These are phyloP conservation scores for Kurtzmaniella quercitrusa DNA, from an alignment of 1,139 yeast genomes.

Conservation along the genomic window DNA sequence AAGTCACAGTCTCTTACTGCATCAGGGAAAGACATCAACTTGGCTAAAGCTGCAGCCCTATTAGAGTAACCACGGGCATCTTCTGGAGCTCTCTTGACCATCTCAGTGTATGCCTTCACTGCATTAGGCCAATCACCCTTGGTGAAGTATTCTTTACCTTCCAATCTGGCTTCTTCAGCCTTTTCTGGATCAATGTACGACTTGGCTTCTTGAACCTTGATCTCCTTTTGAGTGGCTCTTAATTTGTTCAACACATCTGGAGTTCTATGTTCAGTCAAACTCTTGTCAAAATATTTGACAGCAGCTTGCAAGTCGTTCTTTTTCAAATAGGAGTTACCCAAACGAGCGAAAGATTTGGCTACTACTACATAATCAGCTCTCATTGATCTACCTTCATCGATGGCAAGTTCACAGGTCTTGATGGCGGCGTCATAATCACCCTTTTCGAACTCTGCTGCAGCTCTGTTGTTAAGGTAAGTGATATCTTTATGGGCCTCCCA, in stretches of 20 bases:
- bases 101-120: constrained; percentile 90
- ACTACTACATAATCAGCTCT: constrained; percentile 90
- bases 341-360: constrained; percentile 90
- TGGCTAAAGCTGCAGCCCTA: constrained; percentile 95
- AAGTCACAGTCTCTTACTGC: constrained; percentile 88
- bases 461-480: constrained; percentile 91
- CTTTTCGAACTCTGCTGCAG: constrained; percentile 96
- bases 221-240: constrained; percentile 81
- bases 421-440: constrained; percentile 88
- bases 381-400: constrained; percentile 83
- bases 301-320: constrained; percentile 70
- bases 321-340: constrained; percentile 80
- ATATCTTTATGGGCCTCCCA: constrained; percentile 81
- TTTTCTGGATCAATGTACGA: constrained; percentile 83
- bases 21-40: constrained; percentile 95
- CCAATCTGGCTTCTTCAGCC: constrained; percentile 92
- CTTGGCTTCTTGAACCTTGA: constrained; percentile 71
- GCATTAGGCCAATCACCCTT: constrained; percentile 97
- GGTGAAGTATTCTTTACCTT: constrained; percentile 86
- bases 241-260: constrained; percentile 89
- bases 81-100: constrained; percentile 92
- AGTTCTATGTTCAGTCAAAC: constrained; percentile 95
- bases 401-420: constrained; percentile 73
- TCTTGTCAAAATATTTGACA: constrained; percentile 76
- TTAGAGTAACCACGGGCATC: constrained; percentile 97